These are phyloP conservation scores for Scutellaria baicalensis DNA, from an alignment of 257 asterid genomes.

Conservation along the genomic window DNA sequence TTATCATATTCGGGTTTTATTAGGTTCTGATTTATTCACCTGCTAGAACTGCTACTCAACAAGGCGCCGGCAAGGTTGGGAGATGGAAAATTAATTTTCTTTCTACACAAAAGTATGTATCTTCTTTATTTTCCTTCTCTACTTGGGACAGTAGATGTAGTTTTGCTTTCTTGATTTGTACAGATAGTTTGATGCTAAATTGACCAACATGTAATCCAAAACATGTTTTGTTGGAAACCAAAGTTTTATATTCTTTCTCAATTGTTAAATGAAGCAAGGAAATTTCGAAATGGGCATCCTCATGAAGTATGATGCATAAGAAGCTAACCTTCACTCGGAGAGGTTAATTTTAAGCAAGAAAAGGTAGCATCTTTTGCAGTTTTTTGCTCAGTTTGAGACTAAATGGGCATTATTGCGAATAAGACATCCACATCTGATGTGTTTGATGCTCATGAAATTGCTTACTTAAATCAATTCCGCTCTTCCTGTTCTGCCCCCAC, in stretches of 20 bases:
- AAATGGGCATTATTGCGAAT: not conserved
- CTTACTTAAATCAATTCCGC: not conserved
- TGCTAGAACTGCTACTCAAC: conserved; percentile 93
- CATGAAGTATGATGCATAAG: not conserved
- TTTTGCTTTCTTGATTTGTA: conserved; percentile 10
- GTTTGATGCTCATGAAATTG: not conserved
- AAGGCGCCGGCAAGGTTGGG: conserved; percentile 97
- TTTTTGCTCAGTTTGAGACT: not conserved
- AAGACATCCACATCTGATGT: not conserved
- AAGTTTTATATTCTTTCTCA: not conserved
- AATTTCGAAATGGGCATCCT: not conserved
- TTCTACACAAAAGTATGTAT: conserved; percentile 80
- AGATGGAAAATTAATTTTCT: conserved; percentile 88
- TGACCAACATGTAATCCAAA: not conserved
- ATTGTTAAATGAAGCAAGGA: not conserved
- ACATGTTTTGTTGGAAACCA: not conserved
- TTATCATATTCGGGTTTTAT: conserved; percentile 30
- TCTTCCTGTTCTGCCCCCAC: not conserved
- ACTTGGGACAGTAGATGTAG: not conserved
- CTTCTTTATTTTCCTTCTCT: not conserved
- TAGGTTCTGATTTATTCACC: conserved; percentile 89
- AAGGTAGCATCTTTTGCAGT: not conserved
- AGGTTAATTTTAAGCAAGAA: not conserved
- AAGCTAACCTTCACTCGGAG: not conserved
- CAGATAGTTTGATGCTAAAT: not conserved